Evolutionary conservation across 805 yeast genomes (phyloP).

Genomic region (Saccharomyces paradoxus): DNA sequence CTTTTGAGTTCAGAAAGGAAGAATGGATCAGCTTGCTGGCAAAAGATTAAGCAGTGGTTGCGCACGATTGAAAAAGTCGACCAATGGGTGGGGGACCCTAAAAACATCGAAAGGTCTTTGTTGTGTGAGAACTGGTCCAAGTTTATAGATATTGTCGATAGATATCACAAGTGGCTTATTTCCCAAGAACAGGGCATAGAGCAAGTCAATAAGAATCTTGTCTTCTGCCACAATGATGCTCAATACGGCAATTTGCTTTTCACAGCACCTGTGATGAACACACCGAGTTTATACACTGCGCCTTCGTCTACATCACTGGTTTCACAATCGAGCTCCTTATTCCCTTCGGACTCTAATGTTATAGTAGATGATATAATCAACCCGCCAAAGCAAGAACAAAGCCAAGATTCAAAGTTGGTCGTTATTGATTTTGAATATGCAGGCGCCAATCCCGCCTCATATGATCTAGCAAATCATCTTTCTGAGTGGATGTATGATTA

Average conservation of each 20-base stretch:
- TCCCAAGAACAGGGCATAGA: slow-evolving; percentile 1
- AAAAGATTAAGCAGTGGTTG: slow-evolving; percentile 64
- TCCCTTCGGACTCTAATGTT: slow-evolving; percentile 23
- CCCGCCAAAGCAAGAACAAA: slow-evolving; percentile 32
- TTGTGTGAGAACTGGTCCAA: slow-evolving; percentile 35
- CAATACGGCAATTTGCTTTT: slow-evolving; percentile 90
- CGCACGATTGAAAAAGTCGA: slow-evolving; percentile 34
- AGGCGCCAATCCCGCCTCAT: slow-evolving; percentile 83
- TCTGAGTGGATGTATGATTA: slow-evolving; percentile 97
- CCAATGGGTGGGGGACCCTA: slow-evolving; percentile 31
- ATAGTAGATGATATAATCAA: slow-evolving; percentile 28
- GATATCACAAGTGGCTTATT: slow-evolving; percentile 58
- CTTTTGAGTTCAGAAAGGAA: slow-evolving; percentile 48
- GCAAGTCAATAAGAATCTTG: slow-evolving; percentile 38
- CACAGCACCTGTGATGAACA: slow-evolving; percentile 41
- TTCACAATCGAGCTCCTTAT: slow-evolving; percentile 20
- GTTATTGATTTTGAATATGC: slow-evolving; percentile 96
- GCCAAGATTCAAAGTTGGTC: slow-evolving; percentile 65
- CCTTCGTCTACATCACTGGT: slow-evolving; percentile 9
- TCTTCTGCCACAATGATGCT: slow-evolving; percentile 92
- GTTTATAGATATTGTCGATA: slow-evolving; percentile 41
- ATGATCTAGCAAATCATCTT: slow-evolving; percentile 87
- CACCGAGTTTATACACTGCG: slow-evolving; percentile 1
- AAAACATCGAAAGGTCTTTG: slow-evolving; percentile 32
- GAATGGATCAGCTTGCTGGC: slow-evolving; percentile 64